Conservation (phyloP, 768 basidiomycete species). For the Russula virescens region DNA sequence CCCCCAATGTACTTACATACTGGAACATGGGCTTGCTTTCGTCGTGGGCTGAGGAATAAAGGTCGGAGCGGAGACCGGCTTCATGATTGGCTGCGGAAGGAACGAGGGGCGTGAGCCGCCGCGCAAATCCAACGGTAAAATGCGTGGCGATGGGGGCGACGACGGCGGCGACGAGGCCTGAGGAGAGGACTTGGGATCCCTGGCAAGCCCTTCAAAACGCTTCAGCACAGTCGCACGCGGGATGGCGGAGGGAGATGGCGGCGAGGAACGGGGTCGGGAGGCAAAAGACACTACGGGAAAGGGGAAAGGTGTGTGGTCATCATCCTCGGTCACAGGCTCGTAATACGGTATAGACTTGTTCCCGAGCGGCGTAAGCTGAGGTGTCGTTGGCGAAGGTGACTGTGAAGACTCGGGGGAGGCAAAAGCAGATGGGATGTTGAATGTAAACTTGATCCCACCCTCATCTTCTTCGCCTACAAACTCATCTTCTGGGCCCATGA, state of each 20-base stretch:
- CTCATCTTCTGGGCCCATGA: slow-evolving; percentile 37
- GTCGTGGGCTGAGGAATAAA: slow-evolving; percentile 31
- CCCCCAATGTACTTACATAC: slow-evolving; percentile 33
- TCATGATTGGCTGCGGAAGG: slow-evolving; percentile 50
- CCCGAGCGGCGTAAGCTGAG: slow-evolving; percentile 17
- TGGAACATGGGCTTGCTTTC: slow-evolving; percentile 37
- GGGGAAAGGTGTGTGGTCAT: slow-evolving; percentile 23
- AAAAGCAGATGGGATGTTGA: slow-evolving; percentile 48
- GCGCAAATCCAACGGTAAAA: slow-evolving; percentile 52
- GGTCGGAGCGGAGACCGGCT: slow-evolving; percentile 28
- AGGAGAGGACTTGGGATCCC: slow-evolving; percentile 21
- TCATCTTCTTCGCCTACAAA: slow-evolving; percentile 54
- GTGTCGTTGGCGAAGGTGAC: slow-evolving; percentile 20
- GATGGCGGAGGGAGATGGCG: slow-evolving; percentile 45
- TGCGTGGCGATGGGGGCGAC: slow-evolving; percentile 30
- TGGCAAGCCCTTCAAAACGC: slow-evolving; percentile 30
- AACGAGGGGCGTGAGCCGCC: slow-evolving; percentile 45
- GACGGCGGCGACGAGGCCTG: slow-evolving; percentile 32
- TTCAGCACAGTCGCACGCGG: slow-evolving; percentile 41
- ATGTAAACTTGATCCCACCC: slow-evolving; percentile 68
- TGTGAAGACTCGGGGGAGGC: slow-evolving; percentile 25
- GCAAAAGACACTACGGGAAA: slow-evolving; percentile 14
- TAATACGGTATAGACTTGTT: slow-evolving; percentile 13
- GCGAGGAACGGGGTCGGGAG: neutral
- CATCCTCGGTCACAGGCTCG: slow-evolving; percentile 26